phyloP scores from a whole-genome alignment of 495 filamentous ascomycete genomes.

The Hyaloscypha bicolor region DNA sequence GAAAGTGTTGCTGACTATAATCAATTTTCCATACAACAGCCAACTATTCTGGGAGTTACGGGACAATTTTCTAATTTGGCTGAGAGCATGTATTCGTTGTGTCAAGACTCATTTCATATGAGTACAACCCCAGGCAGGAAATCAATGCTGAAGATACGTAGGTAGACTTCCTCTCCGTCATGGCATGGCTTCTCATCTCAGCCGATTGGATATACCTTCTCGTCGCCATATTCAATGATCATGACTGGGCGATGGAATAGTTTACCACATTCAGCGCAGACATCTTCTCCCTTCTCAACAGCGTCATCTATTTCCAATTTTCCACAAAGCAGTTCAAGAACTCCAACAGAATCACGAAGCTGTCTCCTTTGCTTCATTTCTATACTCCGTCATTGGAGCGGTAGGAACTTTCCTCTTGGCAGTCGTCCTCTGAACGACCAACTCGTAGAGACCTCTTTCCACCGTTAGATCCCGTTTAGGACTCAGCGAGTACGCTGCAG shows the following conservation, averaged over 20 bases:
- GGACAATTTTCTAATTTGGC: constrained; percentile 76
- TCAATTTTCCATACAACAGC: constrained; percentile 70
- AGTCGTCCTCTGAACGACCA: constrained; percentile 64
- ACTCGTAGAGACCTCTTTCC: constrained; percentile 66
- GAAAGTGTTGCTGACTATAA: no score
- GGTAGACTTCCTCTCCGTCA: constrained; percentile 70
- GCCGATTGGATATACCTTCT: constrained; percentile 71
- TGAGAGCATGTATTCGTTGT: constrained; percentile 69
- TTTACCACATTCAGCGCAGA: constrained; percentile 73
- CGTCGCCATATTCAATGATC: constrained; percentile 70
- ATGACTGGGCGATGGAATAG: constrained; percentile 79
- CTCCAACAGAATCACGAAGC: constrained; percentile 60
- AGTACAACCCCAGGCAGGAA: constrained; percentile 8
- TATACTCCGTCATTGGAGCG: constrained; percentile 71
- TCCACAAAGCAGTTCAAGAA: constrained; percentile 72
- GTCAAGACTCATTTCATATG: constrained; percentile 58
- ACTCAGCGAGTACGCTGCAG: constrained; percentile 68
- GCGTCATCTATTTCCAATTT: constrained; percentile 79
- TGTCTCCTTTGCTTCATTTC: constrained; percentile 67
- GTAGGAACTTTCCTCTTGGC: constrained; percentile 70
- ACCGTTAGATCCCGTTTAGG: constrained; percentile 66
- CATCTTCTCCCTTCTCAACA: constrained; percentile 72
- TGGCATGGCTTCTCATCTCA: constrained; percentile 76
- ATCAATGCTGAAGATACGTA: constrained; percentile 29
- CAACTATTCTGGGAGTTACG: constrained; percentile 73